These are phyloP conservation scores for Corylus heterophylla DNA, from an alignment of 306 rosid genomes.

Conservation along the genomic window DNA sequence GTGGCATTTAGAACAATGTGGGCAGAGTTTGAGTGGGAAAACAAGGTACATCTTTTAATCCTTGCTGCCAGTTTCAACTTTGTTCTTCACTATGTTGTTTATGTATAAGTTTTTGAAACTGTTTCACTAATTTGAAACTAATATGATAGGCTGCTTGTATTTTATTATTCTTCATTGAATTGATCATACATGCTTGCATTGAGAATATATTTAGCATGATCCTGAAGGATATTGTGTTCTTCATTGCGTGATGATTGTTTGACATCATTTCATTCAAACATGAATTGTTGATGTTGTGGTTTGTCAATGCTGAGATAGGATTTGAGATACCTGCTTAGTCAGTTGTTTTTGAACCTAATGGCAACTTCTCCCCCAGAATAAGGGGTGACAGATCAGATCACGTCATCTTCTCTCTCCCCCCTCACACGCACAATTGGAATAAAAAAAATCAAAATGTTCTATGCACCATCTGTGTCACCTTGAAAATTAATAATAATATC, in stretches of 20 bases:
- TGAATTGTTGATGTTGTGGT: not conserved
- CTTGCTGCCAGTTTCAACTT: not conserved
- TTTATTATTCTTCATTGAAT: not conserved
- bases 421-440: too few relatives aligned
- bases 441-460: too few relatives aligned
- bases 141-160: not conserved
- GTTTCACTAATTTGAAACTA: not conserved
- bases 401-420: too few relatives aligned
- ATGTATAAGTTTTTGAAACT: not conserved
- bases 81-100: not conserved
- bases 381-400: not conserved
- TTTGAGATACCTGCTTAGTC: not conserved
- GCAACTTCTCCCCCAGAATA: not conserved
- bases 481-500: too few relatives aligned
- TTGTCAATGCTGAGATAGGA: not conserved
- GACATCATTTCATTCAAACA: not conserved
- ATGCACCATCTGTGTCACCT: too few relatives aligned
- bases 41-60: constrained; percentile 60
- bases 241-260: not conserved
- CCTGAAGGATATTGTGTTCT: not conserved
- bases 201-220: not conserved
- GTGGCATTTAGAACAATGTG: constrained; percentile 95
- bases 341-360: not conserved
- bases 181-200: not conserved
- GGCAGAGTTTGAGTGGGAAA: constrained; percentile 99